A percentile compares a stretch with the other conserved stretches of the same genome.
These are phyloP conservation scores for Adansonia madagascariensis DNA, from an alignment of 441 rosid genomes.

Conservation along the genomic window DNA sequence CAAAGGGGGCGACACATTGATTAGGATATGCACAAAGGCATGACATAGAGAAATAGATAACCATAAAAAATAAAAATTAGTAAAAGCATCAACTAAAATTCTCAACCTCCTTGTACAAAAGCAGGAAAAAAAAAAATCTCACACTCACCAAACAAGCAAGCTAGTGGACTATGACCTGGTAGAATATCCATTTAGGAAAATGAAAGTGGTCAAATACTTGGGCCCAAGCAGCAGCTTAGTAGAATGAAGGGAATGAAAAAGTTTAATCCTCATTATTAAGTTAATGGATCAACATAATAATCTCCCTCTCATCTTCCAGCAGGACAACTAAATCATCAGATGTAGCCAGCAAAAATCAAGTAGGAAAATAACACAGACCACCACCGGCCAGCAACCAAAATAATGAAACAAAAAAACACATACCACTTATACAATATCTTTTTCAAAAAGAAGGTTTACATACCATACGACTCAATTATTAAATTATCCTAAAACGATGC, in stretches of 20 bases:
- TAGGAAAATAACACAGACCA: not conserved
- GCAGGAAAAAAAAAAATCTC: not conserved
- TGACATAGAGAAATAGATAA: not conserved
- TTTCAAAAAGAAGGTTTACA: not conserved
- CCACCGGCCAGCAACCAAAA: not conserved
- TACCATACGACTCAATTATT: conserved; percentile 1
- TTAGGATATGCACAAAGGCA: too few relatives aligned
- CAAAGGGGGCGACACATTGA: not conserved
- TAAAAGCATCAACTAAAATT: not conserved
- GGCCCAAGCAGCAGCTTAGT: not conserved
- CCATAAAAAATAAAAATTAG: not conserved
- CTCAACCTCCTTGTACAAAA: not conserved
- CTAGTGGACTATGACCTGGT: not conserved
- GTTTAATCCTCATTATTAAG: conserved; percentile 8
- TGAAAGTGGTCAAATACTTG: not conserved
- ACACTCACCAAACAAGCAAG: not conserved
- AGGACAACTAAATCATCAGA: conserved; percentile 4
- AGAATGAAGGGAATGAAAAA: not conserved
- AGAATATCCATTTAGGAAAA: not conserved
- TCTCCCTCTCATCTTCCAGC: not conserved
- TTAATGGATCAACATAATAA: not conserved
- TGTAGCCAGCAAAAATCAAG: not conserved
- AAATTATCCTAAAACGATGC: not conserved
- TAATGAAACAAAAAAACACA: conserved; percentile 3
- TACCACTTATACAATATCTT: not conserved